Evolutionary conservation across 768 basidiomycete species (phyloP).

Genomic region (Tephrocybe sp.): DNA sequence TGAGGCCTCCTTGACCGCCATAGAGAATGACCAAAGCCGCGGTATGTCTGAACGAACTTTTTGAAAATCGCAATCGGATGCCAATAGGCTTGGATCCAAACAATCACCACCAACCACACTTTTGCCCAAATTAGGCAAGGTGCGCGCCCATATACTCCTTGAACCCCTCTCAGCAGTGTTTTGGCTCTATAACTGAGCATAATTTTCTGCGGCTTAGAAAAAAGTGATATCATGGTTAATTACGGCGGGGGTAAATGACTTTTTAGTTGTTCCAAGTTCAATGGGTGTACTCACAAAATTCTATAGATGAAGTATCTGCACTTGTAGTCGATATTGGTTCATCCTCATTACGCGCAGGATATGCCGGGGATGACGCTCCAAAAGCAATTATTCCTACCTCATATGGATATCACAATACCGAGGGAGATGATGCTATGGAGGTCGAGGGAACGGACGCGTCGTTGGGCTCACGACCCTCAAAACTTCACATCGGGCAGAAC

Average conservation of each 20-base stretch:
- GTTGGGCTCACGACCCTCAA: constrained; percentile 42
- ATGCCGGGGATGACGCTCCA: constrained; percentile 96
- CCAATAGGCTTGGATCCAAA: constrained; percentile 23
- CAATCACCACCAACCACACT: constrained; percentile 25
- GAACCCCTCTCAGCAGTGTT: too few species aligned
- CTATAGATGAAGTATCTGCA: constrained; percentile 92
- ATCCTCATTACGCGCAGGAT: constrained; percentile 87
- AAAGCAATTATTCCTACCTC: constrained; percentile 87
- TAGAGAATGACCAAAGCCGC: constrained; percentile 26
- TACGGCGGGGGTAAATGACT: constrained; percentile 75
- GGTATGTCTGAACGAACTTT: constrained; percentile 14
- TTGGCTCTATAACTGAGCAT: too few species aligned
- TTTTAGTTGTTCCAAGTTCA: not conserved
- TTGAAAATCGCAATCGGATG: constrained; percentile 23
- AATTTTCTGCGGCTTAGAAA: too few species aligned
- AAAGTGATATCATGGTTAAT: constrained; percentile 63
- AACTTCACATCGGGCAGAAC: constrained; percentile 81
- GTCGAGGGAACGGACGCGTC: constrained; percentile 35
- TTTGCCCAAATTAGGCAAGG: constrained; percentile 3
- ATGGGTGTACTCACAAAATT: constrained; percentile 7
- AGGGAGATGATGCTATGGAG: constrained; percentile 55
- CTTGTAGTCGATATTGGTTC: constrained; percentile 94
- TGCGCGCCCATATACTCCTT: not conserved
- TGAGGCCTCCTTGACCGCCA: constrained; percentile 27
- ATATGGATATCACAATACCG: constrained; percentile 69